Evolutionary conservation across 345 rosid genomes (phyloP).

Genomic region (Balakata baccata): DNA sequence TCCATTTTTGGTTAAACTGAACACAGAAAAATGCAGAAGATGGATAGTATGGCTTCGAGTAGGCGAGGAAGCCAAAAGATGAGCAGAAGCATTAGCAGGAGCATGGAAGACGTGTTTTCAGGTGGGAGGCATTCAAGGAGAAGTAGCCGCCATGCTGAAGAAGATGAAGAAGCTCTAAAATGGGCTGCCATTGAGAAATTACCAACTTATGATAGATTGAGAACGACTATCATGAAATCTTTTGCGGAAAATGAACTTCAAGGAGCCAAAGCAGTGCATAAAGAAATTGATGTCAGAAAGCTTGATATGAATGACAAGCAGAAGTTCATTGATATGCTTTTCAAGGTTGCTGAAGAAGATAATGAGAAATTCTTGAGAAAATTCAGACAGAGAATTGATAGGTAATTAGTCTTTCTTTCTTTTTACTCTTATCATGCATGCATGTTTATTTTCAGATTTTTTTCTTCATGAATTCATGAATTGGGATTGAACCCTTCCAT

Average conservation of each 20-base stretch:
- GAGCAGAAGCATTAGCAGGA: constrained; percentile 54
- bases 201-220: constrained; percentile 74
- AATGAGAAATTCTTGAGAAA: constrained; percentile 70
- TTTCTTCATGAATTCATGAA: background rate
- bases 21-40: constrained; percentile 8
- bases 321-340: constrained; percentile 64
- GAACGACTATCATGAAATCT: constrained; percentile 67
- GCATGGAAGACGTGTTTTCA: constrained; percentile 60
- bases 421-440: background rate
- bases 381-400: constrained; percentile 68
- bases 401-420: constrained; percentile 35
- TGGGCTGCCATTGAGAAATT: constrained; percentile 95
- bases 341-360: constrained; percentile 83
- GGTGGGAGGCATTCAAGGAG: constrained; percentile 46
- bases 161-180: constrained; percentile 87
- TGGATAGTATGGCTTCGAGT: constrained; percentile 36
- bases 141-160: constrained; percentile 44
- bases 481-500: background rate
- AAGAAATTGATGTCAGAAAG: constrained; percentile 67
- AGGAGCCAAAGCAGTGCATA: constrained; percentile 31
- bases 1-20: background rate
- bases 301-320: constrained; percentile 64
- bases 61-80: constrained; percentile 38
- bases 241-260: constrained; percentile 35
- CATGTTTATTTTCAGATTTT: too few relatives aligned